These are phyloP conservation scores for Trametes versicolor DNA, from an alignment of 1,284 basidiomycete species.

Conservation along the genomic window DNA sequence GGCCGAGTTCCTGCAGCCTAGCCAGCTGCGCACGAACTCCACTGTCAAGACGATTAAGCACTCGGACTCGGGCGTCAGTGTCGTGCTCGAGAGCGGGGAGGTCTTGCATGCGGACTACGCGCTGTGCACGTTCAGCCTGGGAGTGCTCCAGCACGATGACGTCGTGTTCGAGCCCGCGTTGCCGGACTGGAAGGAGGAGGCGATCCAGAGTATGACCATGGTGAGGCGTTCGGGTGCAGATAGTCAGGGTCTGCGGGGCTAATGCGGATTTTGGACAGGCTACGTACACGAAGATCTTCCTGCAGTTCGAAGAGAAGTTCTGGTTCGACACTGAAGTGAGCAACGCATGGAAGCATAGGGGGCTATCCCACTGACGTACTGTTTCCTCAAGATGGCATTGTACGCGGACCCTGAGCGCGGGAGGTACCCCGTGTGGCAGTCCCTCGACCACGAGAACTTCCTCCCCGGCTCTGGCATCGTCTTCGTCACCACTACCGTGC, in stretches of 20 bases:
- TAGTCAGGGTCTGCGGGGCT: background rate
- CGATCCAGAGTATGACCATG: slow-evolving; percentile 74
- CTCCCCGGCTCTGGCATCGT: slow-evolving; percentile 65
- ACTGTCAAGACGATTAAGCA: slow-evolving; percentile 64
- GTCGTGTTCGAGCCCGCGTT: slow-evolving; percentile 65
- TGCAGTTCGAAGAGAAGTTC: slow-evolving; percentile 72
- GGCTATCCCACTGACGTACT: background rate
- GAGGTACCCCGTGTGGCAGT: slow-evolving; percentile 75
- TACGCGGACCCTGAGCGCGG: slow-evolving; percentile 69
- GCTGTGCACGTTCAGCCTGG: slow-evolving; percentile 51
- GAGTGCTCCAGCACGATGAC: slow-evolving; percentile 72
- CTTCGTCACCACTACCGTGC: slow-evolving; percentile 71
- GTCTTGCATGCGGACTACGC: slow-evolving; percentile 45
- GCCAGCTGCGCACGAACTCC: slow-evolving; percentile 60
- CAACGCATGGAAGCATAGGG: background rate
- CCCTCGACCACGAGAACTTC: slow-evolving; percentile 65
- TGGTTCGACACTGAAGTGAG: slow-evolving; percentile 73
- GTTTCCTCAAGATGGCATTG: slow-evolving; percentile 13
- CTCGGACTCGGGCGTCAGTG: slow-evolving; percentile 49
- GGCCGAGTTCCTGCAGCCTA: slow-evolving; percentile 55
- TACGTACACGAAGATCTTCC: slow-evolving; percentile 78
- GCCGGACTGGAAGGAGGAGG: slow-evolving; percentile 73
- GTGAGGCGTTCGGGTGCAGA: slow-evolving; percentile 42
- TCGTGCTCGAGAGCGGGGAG: slow-evolving; percentile 55
- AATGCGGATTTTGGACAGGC: slow-evolving; percentile 44